Evolutionary conservation across 805 yeast genomes (phyloP), one percentile per base, ranked within the genome.

Genomic region (Metschnikowia bowlesiae): DNA sequence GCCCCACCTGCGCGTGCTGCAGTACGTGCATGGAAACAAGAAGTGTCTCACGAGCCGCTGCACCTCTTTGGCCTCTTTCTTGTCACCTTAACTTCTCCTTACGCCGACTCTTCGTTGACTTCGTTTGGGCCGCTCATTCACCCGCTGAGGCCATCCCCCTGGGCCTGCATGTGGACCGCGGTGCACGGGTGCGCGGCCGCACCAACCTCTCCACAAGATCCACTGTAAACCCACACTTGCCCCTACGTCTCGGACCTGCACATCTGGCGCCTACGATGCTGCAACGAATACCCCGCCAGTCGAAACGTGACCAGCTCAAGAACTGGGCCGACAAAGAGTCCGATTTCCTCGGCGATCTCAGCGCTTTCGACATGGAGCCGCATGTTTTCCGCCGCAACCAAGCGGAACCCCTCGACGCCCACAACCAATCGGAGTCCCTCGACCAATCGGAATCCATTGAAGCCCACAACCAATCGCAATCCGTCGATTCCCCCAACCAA

Each of bases 301-400:
- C 45, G 37, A 41, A 41, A 41, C 37, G 37, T 2, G 45, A 13
- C 9, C 45, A 33, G 14, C 47, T 56, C 13, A 37, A 44, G 26
- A 44, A 51, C 37, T 54, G 60, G 57, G 54, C 53, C 42, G 59
- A 56, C 18, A 44, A 18, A 10, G 47, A 52, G 22, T 48, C 37
- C 48, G 52, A 37, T 16, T 39, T 45, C 26, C 46, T 46, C 13
- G 50, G 48, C 6, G 51, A 52, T 10, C 52, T 53, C 30, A 35
- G 48, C 42, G 50, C 39, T 10, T 4, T 34, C 10, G 33, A 51
- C 35, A 8, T 30, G 8, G 42, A 39, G 4, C 9, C 41, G 6
- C 26, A 38, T 11, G 34, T 32, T 32, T 18, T 38, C 30, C 30
- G 8, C 22, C 16, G 10, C 42, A 28, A 26, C n/a, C 34, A 22